Evolutionary conservation across 768 basidiomycete species (phyloP).

Genomic region (Suillus paluster): DNA sequence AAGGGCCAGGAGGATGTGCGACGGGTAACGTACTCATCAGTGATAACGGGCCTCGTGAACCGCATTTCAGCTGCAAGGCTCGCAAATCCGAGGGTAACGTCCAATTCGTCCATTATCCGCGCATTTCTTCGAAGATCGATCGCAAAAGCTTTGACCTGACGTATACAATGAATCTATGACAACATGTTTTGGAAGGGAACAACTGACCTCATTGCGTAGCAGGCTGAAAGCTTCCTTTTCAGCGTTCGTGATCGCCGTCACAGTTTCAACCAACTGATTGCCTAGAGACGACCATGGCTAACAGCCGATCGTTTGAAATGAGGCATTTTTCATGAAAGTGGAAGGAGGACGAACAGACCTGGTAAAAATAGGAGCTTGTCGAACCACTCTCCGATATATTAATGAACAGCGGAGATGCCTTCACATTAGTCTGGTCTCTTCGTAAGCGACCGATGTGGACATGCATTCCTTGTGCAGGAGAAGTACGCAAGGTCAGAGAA

Average conservation of each 20-base stretch:
- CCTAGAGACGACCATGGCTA: slow-evolving; percentile 82
- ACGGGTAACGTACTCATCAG: slow-evolving; percentile 59
- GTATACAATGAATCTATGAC: slow-evolving; percentile 7
- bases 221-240: slow-evolving; percentile 78
- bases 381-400: slow-evolving; percentile 63
- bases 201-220: slow-evolving; percentile 65
- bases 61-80: slow-evolving; percentile 77
- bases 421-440: slow-evolving; percentile 58
- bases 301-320: neutral
- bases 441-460: slow-evolving; percentile 71
- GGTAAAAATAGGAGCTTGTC: slow-evolving; percentile 71
- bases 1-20: neutral
- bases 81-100: slow-evolving; percentile 83
- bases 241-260: slow-evolving; percentile 50
- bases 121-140: slow-evolving; percentile 71
- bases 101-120: slow-evolving; percentile 83
- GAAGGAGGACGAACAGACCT: slow-evolving; percentile 41
- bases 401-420: slow-evolving; percentile 54
- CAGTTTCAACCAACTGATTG: slow-evolving; percentile 63
- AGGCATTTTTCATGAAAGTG: slow-evolving; percentile 1
- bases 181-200: neutral
- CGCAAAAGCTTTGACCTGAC: slow-evolving; percentile 66
- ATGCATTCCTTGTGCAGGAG: slow-evolving; percentile 71
- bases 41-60: slow-evolving; percentile 72
- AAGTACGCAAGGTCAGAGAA: slow-evolving; percentile 74